phyloP scores from a whole-genome alignment of 2,329 filamentous ascomycete species.

The Setomelanomma holmii region DNA sequence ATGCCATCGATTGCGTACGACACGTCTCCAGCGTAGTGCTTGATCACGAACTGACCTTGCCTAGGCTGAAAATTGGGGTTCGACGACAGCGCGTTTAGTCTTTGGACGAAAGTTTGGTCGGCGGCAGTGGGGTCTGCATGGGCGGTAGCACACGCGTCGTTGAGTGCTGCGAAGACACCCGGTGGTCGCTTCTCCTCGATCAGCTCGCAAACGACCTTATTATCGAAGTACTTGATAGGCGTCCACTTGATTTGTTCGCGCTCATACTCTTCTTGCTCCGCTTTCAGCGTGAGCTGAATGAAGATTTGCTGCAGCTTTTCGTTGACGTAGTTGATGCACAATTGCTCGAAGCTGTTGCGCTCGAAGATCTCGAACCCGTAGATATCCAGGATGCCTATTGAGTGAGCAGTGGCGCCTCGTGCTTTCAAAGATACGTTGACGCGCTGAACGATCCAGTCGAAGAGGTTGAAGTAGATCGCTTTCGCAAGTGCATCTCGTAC shows the following conservation, averaged over 20 bases:
- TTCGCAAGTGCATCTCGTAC: slow-evolving; percentile 92
- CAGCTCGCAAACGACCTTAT: slow-evolving; percentile 97
- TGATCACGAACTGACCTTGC: slow-evolving; percentile 96
- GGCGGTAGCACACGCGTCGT: slow-evolving; percentile 98
- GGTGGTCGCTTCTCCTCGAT: slow-evolving; percentile 92
- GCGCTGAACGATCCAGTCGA: slow-evolving; percentile 96
- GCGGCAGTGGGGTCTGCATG: slow-evolving; percentile 94
- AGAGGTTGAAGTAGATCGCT: slow-evolving; percentile 96
- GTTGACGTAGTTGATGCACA: slow-evolving; percentile 99
- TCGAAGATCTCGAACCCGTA: slow-evolving; percentile 99
- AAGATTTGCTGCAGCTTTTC: slow-evolving; percentile 99
- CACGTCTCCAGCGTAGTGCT: slow-evolving; percentile 98
- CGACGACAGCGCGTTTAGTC: slow-evolving; percentile 83
- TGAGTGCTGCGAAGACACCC: slow-evolving; percentile 93
- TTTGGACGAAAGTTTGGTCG: slow-evolving; percentile 94
- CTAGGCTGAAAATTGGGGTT: slow-evolving; percentile 91
- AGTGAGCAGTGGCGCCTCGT: slow-evolving; percentile 76
- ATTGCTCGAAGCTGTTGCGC: slow-evolving; percentile 96
- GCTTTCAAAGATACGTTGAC: slow-evolving; percentile 89
- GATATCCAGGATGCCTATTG: slow-evolving; percentile 96
- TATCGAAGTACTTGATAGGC: slow-evolving; percentile 99
- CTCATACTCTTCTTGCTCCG: slow-evolving; percentile 97
- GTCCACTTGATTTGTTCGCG: slow-evolving; percentile 98
- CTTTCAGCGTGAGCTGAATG: slow-evolving; percentile 94
- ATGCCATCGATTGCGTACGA: slow-evolving; percentile 94